A percentile compares a stretch with the other conserved stretches of the same genome.
Evolutionary conservation across 129 eudicot genomes (phyloP).

Genomic region (Oenanthe sinensis): DNA sequence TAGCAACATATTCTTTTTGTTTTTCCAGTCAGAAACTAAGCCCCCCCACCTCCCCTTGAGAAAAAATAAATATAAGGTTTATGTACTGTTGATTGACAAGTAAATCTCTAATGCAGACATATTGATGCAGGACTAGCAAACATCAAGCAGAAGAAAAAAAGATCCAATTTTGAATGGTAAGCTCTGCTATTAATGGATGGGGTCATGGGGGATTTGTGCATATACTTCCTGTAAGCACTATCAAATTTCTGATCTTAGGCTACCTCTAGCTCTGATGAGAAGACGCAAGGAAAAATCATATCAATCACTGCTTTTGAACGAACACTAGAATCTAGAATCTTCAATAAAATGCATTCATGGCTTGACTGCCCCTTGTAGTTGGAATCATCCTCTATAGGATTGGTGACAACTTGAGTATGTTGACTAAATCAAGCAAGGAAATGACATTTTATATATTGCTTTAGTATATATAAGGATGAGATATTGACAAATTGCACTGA

Average conservation of each 20-base stretch:
- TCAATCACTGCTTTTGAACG: not conserved
- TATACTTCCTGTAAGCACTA: not conserved
- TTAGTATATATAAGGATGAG: not conserved
- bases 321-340: not conserved
- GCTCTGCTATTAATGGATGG: not conserved
- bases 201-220: not conserved
- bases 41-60: not conserved
- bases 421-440: not conserved
- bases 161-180: not conserved
- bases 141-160: not conserved
- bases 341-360: not conserved
- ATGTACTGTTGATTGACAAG: not conserved
- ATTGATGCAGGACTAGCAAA: not conserved
- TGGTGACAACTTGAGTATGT: not conserved
- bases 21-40: not conserved
- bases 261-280: not conserved
- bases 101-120: not conserved
- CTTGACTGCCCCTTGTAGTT: not conserved
- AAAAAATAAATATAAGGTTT: not conserved
- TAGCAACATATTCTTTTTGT: not conserved
- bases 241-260: not conserved
- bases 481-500: not conserved
- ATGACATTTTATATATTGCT: not conserved
- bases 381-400: not conserved
- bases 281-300: not conserved